A percentile compares a stretch with the other conserved stretches of the same genome.
Conservation (phyloP, 306 rosid species). For the Trifolium pratense region DNA sequence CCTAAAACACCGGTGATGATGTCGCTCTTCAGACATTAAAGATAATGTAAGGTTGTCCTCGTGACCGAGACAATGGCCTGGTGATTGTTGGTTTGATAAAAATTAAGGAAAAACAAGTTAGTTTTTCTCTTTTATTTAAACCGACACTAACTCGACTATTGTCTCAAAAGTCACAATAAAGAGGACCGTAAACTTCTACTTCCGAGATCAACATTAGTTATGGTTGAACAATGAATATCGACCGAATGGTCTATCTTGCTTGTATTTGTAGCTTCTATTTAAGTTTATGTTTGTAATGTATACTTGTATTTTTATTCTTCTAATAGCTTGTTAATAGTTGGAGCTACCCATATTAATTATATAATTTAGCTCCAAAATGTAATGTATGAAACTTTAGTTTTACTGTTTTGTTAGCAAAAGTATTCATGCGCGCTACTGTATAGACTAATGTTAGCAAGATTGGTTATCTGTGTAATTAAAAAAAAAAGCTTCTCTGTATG, state of each 20-base stretch:
- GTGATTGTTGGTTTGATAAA: neutral
- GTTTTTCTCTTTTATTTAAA: neutral
- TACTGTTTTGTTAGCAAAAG: too few relatives aligned
- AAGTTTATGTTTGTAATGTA: constrained; percentile 1
- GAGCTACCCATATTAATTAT: constrained; percentile 1
- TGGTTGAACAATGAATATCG: neutral
- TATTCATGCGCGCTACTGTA: too few relatives aligned
- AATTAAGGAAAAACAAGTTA: neutral
- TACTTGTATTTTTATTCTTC: neutral
- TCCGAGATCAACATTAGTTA: neutral
- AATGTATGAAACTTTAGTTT: too few relatives aligned
- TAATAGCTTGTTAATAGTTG: neutral
- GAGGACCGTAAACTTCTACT: too few relatives aligned
- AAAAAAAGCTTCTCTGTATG: too few relatives aligned
- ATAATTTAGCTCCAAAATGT: too few relatives aligned
- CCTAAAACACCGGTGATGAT: neutral
- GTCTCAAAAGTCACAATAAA: too few relatives aligned
- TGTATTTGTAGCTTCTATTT: neutral
- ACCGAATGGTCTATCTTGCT: neutral
- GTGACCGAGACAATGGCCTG: neutral
- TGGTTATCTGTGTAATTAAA: too few relatives aligned
- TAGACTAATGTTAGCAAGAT: too few relatives aligned
- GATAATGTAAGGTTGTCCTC: neutral
- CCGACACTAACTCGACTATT: too few relatives aligned
- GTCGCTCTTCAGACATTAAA: neutral